These are phyloP conservation scores for Hymenoscyphus occultus DNA, from an alignment of 2,329 filamentous ascomycete species.

Conservation along the genomic window DNA sequence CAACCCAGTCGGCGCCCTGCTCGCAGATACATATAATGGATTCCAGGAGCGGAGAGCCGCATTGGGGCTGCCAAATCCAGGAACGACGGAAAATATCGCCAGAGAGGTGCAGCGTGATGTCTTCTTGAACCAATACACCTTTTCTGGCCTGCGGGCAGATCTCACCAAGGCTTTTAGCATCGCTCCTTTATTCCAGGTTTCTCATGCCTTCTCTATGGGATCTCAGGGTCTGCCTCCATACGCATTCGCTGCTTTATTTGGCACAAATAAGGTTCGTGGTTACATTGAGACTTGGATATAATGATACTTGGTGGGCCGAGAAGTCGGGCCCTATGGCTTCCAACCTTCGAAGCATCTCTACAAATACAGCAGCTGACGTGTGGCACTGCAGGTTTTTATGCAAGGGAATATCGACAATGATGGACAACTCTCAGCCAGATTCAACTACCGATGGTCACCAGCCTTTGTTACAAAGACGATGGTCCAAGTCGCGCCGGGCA, in stretches of 20 bases:
- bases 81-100: constrained; percentile 83
- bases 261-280: constrained; percentile 76
- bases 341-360: not conserved
- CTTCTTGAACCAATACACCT: constrained; percentile 94
- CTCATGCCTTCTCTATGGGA: constrained; percentile 93
- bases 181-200: constrained; percentile 91
- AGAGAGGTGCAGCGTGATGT: constrained; percentile 96
- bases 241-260: constrained; percentile 90
- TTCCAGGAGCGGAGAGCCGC: constrained; percentile 85
- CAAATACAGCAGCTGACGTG: constrained; percentile 24
- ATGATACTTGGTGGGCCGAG: not conserved
- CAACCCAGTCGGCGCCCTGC: constrained; percentile 67
- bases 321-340: not conserved
- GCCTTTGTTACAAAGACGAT: constrained; percentile 82
- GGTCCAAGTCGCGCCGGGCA: constrained; percentile 76
- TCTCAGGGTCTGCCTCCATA: constrained; percentile 88
- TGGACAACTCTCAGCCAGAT: constrained; percentile 78
- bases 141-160: constrained; percentile 92
- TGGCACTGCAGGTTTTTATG: constrained; percentile 70
- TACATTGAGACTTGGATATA: not conserved
- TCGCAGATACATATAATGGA: constrained; percentile 74
- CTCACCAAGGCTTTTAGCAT: constrained; percentile 96
- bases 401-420: constrained; percentile 96
- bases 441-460: constrained; percentile 87
- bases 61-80: constrained; percentile 87